Evolutionary conservation across 495 filamentous ascomycete species (phyloP), one percentile per base, ranked within the genome.

Genomic region (Massariosphaeria phaeospora): DNA sequence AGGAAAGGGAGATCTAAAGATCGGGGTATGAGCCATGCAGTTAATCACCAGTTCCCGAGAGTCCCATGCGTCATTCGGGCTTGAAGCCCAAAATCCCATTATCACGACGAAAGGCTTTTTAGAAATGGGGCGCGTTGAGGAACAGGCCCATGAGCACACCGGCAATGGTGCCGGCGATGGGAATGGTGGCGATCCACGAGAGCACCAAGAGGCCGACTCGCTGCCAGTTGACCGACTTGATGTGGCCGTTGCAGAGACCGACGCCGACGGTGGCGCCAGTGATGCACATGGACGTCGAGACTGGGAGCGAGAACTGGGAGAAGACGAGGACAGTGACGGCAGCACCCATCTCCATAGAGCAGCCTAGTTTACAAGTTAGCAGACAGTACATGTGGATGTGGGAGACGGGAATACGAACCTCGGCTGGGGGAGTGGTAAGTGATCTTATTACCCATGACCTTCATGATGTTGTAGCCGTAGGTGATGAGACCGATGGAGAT

Each of bases 381-480:
- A 38, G 4, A 18, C 12, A 6, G 20, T 3, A 3, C 12, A 23
- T 2, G 8, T 13, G n/a, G 30, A 33, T 18, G 2, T 27, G 23
- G 23, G 15, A 42, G 46, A 7, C 35, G 29, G 30, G 15, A 3
- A 49, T n/a, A 43, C 40, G 13, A 41, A 30, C 81, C 76, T 43
- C 81, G 71, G 57, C 73, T 79, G 3, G 81, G 81, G 1, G 79
- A 82, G 71, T 83, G 79, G 64, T 82, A 79, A 41, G 81, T 84
- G 58, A 84, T 82, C 55, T 80, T 79, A 74, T 84, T 85, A 57
- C 82, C 81, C 78, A 84, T 47, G 43, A 52, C 53, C 73, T 66
- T 64, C 79, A 85, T 84, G 67, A 85, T 85, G 69, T 84, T 82
- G 69, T 84, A 85, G 12, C 82, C 82, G 57, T 82, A 85, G 25